Evolutionary conservation across 768 basidiomycete genomes (phyloP).

Genomic region (Exsudoporus frostii): DNA sequence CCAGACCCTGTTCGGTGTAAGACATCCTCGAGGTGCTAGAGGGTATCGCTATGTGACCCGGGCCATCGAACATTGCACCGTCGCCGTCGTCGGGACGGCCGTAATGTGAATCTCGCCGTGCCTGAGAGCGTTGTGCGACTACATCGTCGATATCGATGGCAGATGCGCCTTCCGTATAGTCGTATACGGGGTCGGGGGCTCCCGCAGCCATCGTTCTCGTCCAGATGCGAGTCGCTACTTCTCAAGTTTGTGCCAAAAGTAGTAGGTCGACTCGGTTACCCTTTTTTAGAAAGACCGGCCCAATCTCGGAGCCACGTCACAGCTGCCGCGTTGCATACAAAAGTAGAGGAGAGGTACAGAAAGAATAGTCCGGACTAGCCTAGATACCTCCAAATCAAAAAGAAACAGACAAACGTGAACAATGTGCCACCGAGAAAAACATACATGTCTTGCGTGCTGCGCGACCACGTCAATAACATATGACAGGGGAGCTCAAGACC

Average conservation of each 20-base stretch:
- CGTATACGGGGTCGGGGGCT: constrained; percentile 32
- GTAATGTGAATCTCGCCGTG: constrained; percentile 68
- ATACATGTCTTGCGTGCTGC: constrained; percentile 91
- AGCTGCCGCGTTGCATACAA: background rate
- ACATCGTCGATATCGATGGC: constrained; percentile 67
- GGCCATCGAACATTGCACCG: constrained; percentile 75
- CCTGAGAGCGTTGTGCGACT: constrained; percentile 45
- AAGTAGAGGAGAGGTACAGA: background rate
- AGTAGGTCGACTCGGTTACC: background rate
- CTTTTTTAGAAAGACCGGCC: too few species aligned
- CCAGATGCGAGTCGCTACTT: background rate
- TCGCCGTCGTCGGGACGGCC: constrained; percentile 50
- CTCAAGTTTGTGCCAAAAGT: background rate
- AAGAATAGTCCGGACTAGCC: constrained; percentile 39
- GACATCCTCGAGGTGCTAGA: constrained; percentile 83
- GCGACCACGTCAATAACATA: constrained; percentile 8
- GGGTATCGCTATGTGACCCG: constrained; percentile 59
- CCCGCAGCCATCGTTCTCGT: constrained; percentile 15
- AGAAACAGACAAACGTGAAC: constrained; percentile 92
- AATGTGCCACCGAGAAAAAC: constrained; percentile 85
- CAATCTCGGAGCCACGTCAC: constrained; percentile 2
- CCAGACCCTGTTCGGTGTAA: constrained; percentile 41
- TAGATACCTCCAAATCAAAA: constrained; percentile 87
- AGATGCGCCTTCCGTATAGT: constrained; percentile 88
- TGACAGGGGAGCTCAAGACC: background rate